phyloP scores from a whole-genome alignment of 2,329 filamentous ascomycete genomes.

The Malbranchea zuffiana region DNA sequence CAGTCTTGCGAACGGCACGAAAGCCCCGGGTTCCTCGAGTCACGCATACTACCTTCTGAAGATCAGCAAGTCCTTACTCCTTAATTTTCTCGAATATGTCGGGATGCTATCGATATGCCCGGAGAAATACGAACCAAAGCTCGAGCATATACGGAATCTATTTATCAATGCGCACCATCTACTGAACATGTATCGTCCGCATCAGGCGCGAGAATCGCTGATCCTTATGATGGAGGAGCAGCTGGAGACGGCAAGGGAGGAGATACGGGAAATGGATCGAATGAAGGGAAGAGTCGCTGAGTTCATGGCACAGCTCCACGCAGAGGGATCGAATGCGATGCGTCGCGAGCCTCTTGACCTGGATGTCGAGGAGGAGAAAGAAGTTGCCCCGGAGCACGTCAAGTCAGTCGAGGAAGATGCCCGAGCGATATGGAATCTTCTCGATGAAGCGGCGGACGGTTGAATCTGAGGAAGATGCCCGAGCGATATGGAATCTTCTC shows the following conservation, averaged over 20 bases:
- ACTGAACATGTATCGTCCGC: slow-evolving; percentile 86
- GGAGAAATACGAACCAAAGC: slow-evolving; percentile 56
- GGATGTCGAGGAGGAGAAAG: neutral
- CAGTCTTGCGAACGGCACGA: slow-evolving; percentile 40
- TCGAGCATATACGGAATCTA: slow-evolving; percentile 66
- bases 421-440: slow-evolving; percentile 29
- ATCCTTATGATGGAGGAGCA: slow-evolving; percentile 83
- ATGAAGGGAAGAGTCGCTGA: slow-evolving; percentile 57
- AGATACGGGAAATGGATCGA: slow-evolving; percentile 66
- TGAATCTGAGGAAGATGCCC: slow-evolving; percentile 1
- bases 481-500: neutral
- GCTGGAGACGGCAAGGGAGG: slow-evolving; percentile 57
- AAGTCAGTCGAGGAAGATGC: slow-evolving; percentile 10
- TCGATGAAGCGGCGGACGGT: slow-evolving; percentile 25
- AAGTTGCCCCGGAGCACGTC: neutral
- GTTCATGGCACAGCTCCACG: slow-evolving; percentile 27
- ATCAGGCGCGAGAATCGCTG: slow-evolving; percentile 79
- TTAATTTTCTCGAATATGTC: slow-evolving; percentile 79
- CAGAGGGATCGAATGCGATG: slow-evolving; percentile 18
- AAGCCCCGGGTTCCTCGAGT: slow-evolving; percentile 31
- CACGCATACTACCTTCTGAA: slow-evolving; percentile 56
- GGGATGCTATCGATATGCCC: slow-evolving; percentile 61
- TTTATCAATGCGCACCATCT: slow-evolving; percentile 88
- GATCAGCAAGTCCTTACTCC: slow-evolving; percentile 69
- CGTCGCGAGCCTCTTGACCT: neutral